Conservation (phyloP, 2,329 filamentous ascomycete species). For the Cladophialophora immunda region DNA sequence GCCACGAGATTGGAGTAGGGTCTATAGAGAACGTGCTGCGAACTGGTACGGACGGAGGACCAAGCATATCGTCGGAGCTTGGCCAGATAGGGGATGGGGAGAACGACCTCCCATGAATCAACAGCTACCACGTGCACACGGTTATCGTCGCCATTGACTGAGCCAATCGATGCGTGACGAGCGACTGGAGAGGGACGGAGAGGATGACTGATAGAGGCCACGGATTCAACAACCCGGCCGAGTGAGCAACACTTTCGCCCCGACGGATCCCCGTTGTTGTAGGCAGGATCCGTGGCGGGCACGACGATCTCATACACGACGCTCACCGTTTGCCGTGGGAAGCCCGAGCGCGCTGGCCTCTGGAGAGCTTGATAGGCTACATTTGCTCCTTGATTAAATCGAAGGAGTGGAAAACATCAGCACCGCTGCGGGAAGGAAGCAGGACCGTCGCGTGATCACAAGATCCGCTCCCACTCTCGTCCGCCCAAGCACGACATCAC, state of each 20-base stretch:
- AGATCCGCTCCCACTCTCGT: slow-evolving; percentile 2
- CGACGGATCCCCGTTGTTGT: background rate
- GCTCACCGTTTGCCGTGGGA: background rate
- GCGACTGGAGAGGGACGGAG: no score
- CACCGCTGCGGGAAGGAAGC: background rate
- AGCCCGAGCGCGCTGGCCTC: background rate
- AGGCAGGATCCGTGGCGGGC: background rate
- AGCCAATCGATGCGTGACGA: no score
- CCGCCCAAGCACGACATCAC: background rate
- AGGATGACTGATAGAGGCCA: no score
- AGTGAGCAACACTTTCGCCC: background rate
- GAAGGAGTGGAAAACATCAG: background rate
- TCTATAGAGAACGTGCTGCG: background rate
- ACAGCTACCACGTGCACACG: background rate
- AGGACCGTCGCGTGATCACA: background rate
- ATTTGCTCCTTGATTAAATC: background rate
- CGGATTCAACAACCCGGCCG: background rate
- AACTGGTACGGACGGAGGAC: background rate
- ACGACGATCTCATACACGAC: background rate
- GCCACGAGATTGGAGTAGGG: slow-evolving; percentile 1
- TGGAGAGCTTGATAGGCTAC: background rate
- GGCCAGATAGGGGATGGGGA: background rate
- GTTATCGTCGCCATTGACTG: no score
- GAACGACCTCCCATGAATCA: background rate
- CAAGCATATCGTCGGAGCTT: background rate